Conservation (phyloP, 768 basidiomycete species). For the Russula foetens region DNA sequence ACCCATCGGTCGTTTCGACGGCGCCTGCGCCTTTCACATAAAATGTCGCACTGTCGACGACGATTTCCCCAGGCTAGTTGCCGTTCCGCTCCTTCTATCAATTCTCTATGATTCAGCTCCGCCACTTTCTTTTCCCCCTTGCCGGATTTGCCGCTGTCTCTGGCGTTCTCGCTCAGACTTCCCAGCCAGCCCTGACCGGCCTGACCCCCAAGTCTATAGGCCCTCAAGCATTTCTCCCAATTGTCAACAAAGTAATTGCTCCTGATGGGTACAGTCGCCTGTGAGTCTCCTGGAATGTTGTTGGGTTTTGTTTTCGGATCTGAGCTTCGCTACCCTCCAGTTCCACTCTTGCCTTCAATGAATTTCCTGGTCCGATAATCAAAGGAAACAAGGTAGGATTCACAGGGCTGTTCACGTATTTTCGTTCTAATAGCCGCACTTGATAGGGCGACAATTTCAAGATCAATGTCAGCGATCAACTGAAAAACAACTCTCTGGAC, state of each 20-base stretch:
- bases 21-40: neutral
- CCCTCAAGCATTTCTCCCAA: too few relatives aligned
- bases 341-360: neutral
- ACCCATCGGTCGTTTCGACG: neutral
- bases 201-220: neutral
- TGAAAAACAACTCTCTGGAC: neutral
- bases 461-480: neutral
- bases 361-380: constrained; percentile 2
- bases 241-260: constrained; percentile 5
- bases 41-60: neutral
- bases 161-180: neutral
- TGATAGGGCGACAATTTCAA: neutral
- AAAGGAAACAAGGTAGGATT: neutral
- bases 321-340: neutral
- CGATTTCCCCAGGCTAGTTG: neutral
- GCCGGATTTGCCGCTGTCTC: constrained; percentile 3
- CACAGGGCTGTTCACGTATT: too few relatives aligned
- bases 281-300: neutral
- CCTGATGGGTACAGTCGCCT: constrained; percentile 23
- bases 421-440: neutral
- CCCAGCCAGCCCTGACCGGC: too few relatives aligned
- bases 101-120: neutral
- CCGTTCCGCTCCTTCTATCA: neutral
- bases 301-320: too few relatives aligned
- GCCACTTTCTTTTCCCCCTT: neutral